phyloP scores from a whole-genome alignment of 108 stramenopile genomes.

The Cyclostephanos tholiformis region DNA sequence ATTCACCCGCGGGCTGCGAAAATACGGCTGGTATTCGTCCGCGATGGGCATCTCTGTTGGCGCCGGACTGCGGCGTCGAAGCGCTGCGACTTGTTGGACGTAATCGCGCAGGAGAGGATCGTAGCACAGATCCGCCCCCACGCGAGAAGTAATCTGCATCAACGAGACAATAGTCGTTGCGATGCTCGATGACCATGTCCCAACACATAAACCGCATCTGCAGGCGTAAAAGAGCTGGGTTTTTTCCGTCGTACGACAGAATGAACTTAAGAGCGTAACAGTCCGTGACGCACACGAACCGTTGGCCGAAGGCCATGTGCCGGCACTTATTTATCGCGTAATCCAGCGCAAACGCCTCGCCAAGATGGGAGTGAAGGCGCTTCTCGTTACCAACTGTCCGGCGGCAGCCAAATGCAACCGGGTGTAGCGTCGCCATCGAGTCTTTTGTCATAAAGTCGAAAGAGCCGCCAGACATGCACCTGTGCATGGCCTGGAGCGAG shows the following conservation, averaged over 20 bases:
- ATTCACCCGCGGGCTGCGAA: no score
- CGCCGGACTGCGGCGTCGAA: no score
- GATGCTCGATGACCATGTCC: not conserved
- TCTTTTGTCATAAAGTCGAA: not conserved
- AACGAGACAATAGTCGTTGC: not conserved
- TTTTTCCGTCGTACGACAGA: not conserved
- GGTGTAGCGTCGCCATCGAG: not conserved
- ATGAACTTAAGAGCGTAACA: conserved; percentile 14
- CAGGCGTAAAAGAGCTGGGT: no score
- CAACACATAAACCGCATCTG: not conserved
- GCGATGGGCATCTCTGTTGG: no score
- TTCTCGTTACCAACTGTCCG: not conserved
- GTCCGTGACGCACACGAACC: conserved; percentile 3
- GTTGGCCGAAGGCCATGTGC: not conserved
- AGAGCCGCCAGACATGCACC: not conserved
- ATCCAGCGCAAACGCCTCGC: conserved; percentile 3
- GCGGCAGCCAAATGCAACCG: conserved; percentile 3
- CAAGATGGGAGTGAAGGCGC: conserved; percentile 11
- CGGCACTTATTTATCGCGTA: not conserved
- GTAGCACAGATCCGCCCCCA: not conserved
- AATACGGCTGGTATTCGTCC: no score
- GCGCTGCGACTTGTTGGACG: not conserved
- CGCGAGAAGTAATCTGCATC: not conserved
- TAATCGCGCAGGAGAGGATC: not conserved
- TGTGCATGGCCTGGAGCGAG: not conserved